phyloP scores from a whole-genome alignment of 805 yeast genomes.

The Wickerhamomyces tratensis region DNA sequence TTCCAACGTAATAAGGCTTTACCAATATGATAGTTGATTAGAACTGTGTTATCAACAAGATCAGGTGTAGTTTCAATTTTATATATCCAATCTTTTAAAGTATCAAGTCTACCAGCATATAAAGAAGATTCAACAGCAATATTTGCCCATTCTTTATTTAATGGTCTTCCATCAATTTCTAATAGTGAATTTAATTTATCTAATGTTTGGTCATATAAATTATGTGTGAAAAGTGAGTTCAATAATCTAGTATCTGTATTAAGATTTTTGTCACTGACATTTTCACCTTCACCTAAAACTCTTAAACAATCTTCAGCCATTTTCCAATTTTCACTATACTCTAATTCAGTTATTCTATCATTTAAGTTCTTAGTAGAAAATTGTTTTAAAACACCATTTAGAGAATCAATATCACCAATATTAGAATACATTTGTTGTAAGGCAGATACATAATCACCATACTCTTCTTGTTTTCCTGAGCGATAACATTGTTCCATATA shows the following conservation, averaged over 20 bases:
- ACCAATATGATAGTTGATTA: slow-evolving; percentile 58
- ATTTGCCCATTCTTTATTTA: slow-evolving; percentile 40
- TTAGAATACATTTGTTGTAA: slow-evolving; percentile 79
- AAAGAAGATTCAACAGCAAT: slow-evolving; percentile 74
- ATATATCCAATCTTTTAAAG: slow-evolving; percentile 49
- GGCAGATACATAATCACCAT: slow-evolving; percentile 28
- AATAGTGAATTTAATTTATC: slow-evolving; percentile 12
- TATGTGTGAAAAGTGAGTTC: slow-evolving; percentile 67
- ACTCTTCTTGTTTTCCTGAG: slow-evolving; percentile 17
- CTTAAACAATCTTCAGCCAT: slow-evolving; percentile 81
- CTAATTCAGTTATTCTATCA: slow-evolving; percentile 74
- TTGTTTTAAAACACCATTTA: slow-evolving; percentile 74
- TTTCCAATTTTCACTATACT: slow-evolving; percentile 79
- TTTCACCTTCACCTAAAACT: slow-evolving; percentile 38
- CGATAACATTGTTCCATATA: slow-evolving; percentile 74
- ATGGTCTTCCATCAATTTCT: neutral
- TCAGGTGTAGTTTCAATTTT: slow-evolving; percentile 34
- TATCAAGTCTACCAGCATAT: slow-evolving; percentile 43
- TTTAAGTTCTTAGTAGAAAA: slow-evolving; percentile 60
- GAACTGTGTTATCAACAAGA: slow-evolving; percentile 39
- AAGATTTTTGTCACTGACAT: slow-evolving; percentile 18
- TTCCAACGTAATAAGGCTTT: slow-evolving; percentile 43
- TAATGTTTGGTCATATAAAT: slow-evolving; percentile 49
- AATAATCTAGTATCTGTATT: slow-evolving; percentile 43
- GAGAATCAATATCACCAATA: slow-evolving; percentile 81